These are phyloP conservation scores for Aspergillus affinis DNA, from an alignment of 495 filamentous ascomycete genomes.

Conservation along the genomic window DNA sequence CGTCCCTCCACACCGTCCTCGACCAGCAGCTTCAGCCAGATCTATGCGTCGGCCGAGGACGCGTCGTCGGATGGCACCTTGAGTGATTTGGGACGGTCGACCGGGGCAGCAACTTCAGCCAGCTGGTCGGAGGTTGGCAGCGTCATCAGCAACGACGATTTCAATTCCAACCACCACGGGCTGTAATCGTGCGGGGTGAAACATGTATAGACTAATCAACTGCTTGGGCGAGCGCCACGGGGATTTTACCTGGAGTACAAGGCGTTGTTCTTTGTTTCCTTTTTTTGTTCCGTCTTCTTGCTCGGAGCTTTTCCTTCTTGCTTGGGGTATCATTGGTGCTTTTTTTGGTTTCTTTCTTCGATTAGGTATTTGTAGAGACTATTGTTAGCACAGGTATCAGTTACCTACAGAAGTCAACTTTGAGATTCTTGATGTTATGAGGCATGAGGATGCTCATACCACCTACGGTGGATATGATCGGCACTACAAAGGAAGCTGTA, in stretches of 20 bases:
- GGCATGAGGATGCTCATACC: too few species aligned
- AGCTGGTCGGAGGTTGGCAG: slow-evolving; percentile 82
- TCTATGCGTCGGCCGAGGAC: slow-evolving; percentile 28
- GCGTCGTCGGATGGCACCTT: slow-evolving; percentile 55
- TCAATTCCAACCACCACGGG: slow-evolving; percentile 26
- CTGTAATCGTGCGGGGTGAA: slow-evolving; percentile 12
- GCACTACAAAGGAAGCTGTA: too few species aligned
- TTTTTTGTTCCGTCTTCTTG: not conserved
- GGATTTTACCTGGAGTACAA: slow-evolving; percentile 1
- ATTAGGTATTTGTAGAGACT: not conserved
- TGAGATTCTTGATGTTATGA: too few species aligned
- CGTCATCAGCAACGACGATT: slow-evolving; percentile 58
- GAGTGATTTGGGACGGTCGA: slow-evolving; percentile 57
- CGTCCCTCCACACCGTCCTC: slow-evolving; percentile 39
- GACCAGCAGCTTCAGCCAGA: slow-evolving; percentile 37
- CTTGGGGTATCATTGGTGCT: not conserved
- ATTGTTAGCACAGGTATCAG: not conserved
- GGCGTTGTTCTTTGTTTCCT: slow-evolving; percentile 2
- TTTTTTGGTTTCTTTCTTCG: not conserved
- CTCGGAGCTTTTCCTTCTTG: not conserved
- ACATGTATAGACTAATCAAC: slow-evolving; percentile 7
- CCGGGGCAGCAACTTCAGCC: slow-evolving; percentile 59
- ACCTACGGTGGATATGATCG: too few species aligned
- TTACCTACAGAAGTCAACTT: too few species aligned
- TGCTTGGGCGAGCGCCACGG: not conserved